A percentile compares a stretch with the other conserved stretches of the same genome.
These are phyloP conservation scores for Quambalaria eucalypti DNA, from an alignment of 1,284 basidiomycete genomes.

Conservation along the genomic window DNA sequence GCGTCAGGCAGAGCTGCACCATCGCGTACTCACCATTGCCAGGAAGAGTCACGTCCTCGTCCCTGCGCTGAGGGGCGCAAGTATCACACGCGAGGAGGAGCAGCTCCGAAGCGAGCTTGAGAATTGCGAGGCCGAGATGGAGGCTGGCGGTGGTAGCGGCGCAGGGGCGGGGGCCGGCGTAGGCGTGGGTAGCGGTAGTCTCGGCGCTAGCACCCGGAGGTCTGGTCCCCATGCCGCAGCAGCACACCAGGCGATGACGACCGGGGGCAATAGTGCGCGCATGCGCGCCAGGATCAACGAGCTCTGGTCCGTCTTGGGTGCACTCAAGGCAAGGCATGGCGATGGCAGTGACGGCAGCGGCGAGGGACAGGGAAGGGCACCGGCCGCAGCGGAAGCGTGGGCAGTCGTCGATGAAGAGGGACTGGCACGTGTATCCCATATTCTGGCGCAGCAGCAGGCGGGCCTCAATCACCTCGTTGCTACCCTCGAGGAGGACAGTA, in stretches of 20 bases:
- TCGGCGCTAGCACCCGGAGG: background rate
- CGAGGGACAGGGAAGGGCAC: constrained; percentile 18
- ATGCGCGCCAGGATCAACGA: constrained; percentile 40
- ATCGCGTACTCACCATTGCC: constrained; percentile 25
- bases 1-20: constrained; percentile 34
- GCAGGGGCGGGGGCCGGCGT: background rate
- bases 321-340: constrained; percentile 33
- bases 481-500: constrained; percentile 30
- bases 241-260: no score
- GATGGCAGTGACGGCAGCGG: constrained; percentile 17
- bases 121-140: constrained; percentile 38
- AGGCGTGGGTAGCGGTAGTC: background rate
- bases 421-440: constrained; percentile 32
- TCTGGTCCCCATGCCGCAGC: no score
- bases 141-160: constrained; percentile 2
- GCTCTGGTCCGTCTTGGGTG: constrained; percentile 42
- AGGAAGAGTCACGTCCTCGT: constrained; percentile 26
- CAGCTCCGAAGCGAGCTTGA: constrained; percentile 26
- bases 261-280: constrained; percentile 7
- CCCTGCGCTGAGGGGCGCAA: constrained; percentile 30
- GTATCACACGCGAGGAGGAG: constrained; percentile 34
- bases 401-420: constrained; percentile 40
- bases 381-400: constrained; percentile 23
- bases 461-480: constrained; percentile 37
- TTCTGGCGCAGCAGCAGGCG: constrained; percentile 36